A percentile compares a stretch with the other conserved stretches of the same genome.
Conservation (phyloP, 2,329 filamentous ascomycete genomes). For the Macrophomina tecta region DNA sequence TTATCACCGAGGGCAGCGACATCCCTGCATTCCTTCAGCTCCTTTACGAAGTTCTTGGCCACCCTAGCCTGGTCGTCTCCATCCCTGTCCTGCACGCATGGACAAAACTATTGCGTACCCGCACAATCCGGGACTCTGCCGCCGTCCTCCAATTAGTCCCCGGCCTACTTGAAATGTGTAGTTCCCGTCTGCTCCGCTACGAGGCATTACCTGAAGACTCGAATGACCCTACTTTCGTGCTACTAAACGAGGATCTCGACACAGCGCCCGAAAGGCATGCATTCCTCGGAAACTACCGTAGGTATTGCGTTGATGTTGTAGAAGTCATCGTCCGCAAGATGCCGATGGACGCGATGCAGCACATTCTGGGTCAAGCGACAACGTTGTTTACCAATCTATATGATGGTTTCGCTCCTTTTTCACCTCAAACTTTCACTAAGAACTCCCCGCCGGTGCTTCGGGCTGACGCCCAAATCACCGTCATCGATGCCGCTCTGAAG, state of each 20-base stretch:
- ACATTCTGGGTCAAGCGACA: conserved; percentile 83
- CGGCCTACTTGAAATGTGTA: conserved; percentile 81
- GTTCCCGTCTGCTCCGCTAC: conserved; percentile 82
- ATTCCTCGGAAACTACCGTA: conserved; percentile 92
- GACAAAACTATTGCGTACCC: conserved; percentile 79
- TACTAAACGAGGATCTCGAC: conserved; percentile 92
- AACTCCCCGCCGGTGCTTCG: conserved; percentile 74
- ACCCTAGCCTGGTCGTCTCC: conserved; percentile 87
- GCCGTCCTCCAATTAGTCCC: conserved; percentile 69
- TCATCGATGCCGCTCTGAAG: conserved; percentile 86
- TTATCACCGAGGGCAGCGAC: conserved; percentile 69
- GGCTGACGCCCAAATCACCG: conserved; percentile 87
- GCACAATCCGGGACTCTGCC: conserved; percentile 70
- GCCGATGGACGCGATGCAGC: conserved; percentile 81
- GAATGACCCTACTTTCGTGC: conserved; percentile 77
- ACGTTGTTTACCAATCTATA: conserved; percentile 77
- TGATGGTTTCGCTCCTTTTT: conserved; percentile 69
- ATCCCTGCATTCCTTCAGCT: conserved; percentile 79
- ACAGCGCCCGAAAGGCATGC: conserved; percentile 92
- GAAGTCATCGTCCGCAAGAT: conserved; percentile 84
- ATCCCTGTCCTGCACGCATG: conserved; percentile 91
- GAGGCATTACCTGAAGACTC: conserved; percentile 84
- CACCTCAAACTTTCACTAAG: conserved; percentile 63
- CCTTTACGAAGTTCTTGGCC: conserved; percentile 78
- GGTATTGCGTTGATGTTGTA: conserved; percentile 87